Evolutionary conservation across 257 asterid species (phyloP).

Genomic region (Penstemon davidsonii): DNA sequence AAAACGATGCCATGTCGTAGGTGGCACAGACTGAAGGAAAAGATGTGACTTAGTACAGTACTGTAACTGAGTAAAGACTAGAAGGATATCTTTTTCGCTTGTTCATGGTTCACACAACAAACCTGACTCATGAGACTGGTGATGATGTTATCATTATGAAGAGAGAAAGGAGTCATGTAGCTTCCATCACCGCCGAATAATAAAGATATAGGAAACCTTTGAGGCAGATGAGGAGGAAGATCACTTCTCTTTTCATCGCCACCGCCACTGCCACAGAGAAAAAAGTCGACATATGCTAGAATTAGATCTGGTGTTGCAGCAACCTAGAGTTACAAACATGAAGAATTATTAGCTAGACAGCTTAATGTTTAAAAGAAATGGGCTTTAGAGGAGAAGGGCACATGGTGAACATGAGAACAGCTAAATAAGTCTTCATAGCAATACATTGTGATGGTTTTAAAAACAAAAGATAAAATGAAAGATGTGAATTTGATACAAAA

Average conservation of each 20-base stretch:
- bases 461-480: no score
- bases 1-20: slow-evolving; percentile 95
- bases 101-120: slow-evolving; percentile 30
- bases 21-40: slow-evolving; percentile 75
- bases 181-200: slow-evolving; percentile 97
- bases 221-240: slow-evolving; percentile 82
- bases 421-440: background rate
- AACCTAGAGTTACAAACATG: slow-evolving; percentile 53
- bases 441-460: background rate
- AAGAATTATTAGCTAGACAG: slow-evolving; percentile 26
- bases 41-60: slow-evolving; percentile 17
- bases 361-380: slow-evolving; percentile 29
- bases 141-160: slow-evolving; percentile 78
- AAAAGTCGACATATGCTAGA: slow-evolving; percentile 91
- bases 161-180: slow-evolving; percentile 87
- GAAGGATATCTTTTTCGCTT: slow-evolving; percentile 8
- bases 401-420: background rate
- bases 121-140: slow-evolving; percentile 99
- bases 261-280: slow-evolving; percentile 70
- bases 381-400: background rate
- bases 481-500: no score
- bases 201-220: slow-evolving; percentile 85
- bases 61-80: background rate
- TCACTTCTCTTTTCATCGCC: slow-evolving; percentile 96
- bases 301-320: slow-evolving; percentile 96